Base-by-base conservation (phyloP, 2,329 filamentous ascomycete genomes). In the Xylariaceae sp. region DNA sequence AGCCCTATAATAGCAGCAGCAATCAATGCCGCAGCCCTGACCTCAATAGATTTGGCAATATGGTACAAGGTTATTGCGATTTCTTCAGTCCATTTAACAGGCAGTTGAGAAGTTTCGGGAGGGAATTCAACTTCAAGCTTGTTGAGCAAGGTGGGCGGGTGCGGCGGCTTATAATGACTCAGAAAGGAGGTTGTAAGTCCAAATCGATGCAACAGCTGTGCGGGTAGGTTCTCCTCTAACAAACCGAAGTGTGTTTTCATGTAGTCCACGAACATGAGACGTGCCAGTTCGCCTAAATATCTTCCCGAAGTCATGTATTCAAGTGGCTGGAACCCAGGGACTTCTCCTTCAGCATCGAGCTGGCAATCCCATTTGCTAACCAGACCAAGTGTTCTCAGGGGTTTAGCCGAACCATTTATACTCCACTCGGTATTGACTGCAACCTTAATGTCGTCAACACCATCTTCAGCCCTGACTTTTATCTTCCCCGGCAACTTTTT, bases 391-490 rank as follows among this genome's bases (percentile, higher is more conserved):
- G 84, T 77, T 21, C 78, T 75, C 50, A 92, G 72, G 0, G 88
- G 86, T 6, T 78, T 75, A n/a, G 83, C 84, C 2, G 88, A 83
- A 6, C 88, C 88, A 22, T 85, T 85, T 62, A 94, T 90, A 48
- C 86, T 88, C 86, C 87, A 92, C 70, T 94, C 89, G 0, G 89
- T 92, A 66, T 92, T 92, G 58, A 92, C 83, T 4, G 89, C 81
- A 13, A 91, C 85, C 60, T 82, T 85, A n/a, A 80, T 73, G 6
- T 86, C 76, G 12, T 75, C 71, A 1, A 75, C 60, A 19, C 58
- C 61, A 57, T 75, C 72, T 8, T 70, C 76, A 15, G 76, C 75
- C 34, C 81, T 70, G 6, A 77, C 70, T 55, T 74, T 74, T 43
- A 83, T 71, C 40, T 71, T 75, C 58, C 63, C 70, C 47, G 73